Evolutionary conservation across 2,329 filamentous ascomycete species (phyloP), one percentile per base, ranked within the genome.

Genomic region (Cryphonectria nitschkei): DNA sequence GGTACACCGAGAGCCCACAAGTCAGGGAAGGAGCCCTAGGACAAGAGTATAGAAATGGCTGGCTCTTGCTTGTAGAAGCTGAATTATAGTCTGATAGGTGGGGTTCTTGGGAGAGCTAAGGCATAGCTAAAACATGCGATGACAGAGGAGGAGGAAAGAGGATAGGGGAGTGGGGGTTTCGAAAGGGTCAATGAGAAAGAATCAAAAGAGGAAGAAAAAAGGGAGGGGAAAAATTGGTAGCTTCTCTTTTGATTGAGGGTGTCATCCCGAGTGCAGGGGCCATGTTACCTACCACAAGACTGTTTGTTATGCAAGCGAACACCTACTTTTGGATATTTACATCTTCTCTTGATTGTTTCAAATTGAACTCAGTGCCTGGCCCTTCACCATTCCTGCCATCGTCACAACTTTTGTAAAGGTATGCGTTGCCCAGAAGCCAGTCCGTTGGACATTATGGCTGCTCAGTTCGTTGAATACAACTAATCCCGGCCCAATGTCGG

Each of bases 261-360:
- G 92, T 95, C 93, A 95, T 95, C 93, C 93, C 95, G 95, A 95
- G 93, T 90, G 87, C 88, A 90, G 87, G 88, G 90, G 90, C 90
- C 90, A 92, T 92, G 90, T 90, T 92, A 92, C 43, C 91, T 92
- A 92, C 43, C 19, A 14, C 13, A 46, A 5, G 19, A 7, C 11
- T 16, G 11, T 43, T 43, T 16, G 39, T 41, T 41, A 13, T 41
- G 39, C 8, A 41, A 34, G 6, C 34, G 3, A 34, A 34, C 3
- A 34, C 34, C 37, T 11, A 9, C 37, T 39, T 39, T 13, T 11
- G 11, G 37, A 39, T 39, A 39, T 39, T 13, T 39, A 39, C 37
- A 39, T 13, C 37, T 39, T 39, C 37, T 39, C 37, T 39, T 39
- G 37, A 39, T 13, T 39, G 37, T 11, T 39, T 39, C 9, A 39